Percentiles rank a stretch among this genome's conserved stretches.
Conservation (phyloP, 116 monocot species). For the Dioscorea cayenensis region DNA sequence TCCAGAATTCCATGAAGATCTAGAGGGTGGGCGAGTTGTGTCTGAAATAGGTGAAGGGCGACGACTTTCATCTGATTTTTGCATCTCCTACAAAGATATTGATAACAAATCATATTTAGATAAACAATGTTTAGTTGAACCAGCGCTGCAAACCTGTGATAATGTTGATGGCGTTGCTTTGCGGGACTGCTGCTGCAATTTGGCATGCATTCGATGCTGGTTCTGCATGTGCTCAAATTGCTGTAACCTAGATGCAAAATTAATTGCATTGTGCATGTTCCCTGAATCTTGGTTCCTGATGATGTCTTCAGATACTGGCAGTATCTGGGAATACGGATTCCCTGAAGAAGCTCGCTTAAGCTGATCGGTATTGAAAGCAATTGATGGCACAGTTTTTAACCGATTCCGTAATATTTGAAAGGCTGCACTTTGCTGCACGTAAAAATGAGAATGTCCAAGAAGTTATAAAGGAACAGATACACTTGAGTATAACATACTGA, state of each 20-base stretch:
- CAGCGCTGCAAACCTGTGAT: slow-evolving; percentile 34
- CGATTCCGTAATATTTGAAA: slow-evolving; percentile 86
- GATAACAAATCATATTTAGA: not conserved
- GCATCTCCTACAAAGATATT: slow-evolving; percentile 28
- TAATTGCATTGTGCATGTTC: slow-evolving; percentile 35
- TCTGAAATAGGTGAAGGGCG: slow-evolving; percentile 31
- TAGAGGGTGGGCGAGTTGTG: slow-evolving; percentile 29
- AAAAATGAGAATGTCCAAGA: too few species aligned
- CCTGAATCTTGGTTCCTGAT: slow-evolving; percentile 26
- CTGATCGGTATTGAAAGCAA: slow-evolving; percentile 25
- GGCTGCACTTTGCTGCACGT: slow-evolving; percentile 85
- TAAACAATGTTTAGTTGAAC: not conserved
- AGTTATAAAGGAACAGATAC: too few species aligned
- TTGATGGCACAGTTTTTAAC: slow-evolving; percentile 67
- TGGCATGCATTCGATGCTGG: slow-evolving; percentile 40
- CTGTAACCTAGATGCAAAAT: slow-evolving; percentile 53
- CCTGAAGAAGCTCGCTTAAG: slow-evolving; percentile 23
- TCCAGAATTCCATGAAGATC: slow-evolving; percentile 21
- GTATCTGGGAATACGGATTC: slow-evolving; percentile 30
- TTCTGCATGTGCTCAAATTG: slow-evolving; percentile 53
- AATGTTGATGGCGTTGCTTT: slow-evolving; percentile 20
- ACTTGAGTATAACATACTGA: too few species aligned
- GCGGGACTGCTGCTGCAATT: slow-evolving; percentile 29
- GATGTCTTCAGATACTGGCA: slow-evolving; percentile 30
- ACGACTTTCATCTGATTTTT: slow-evolving; percentile 34